Evolutionary conservation across 176 grass and related monocot genomes (phyloP).

Genomic region (Ananas comosus): DNA sequence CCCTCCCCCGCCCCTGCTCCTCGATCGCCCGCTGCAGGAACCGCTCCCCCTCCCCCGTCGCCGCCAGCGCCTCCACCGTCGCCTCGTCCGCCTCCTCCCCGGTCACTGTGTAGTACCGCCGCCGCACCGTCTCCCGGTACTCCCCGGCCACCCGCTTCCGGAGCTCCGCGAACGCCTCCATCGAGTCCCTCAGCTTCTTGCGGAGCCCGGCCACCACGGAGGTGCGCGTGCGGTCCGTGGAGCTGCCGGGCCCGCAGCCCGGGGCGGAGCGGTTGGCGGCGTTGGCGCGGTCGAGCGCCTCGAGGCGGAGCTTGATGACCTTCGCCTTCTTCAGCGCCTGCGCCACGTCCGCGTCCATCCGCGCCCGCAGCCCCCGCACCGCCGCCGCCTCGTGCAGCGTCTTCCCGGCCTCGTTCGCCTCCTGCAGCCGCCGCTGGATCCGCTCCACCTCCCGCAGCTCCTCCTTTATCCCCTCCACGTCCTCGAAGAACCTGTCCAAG

Average conservation of each 20-base stretch:
- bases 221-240: conserved; percentile 68
- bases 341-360: conserved; percentile 63
- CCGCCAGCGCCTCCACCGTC: conserved; percentile 56
- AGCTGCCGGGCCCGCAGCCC: conserved; percentile 40
- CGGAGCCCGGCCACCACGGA: conserved; percentile 72
- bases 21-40: conserved; percentile 71
- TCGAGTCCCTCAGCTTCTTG: conserved; percentile 78
- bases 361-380: conserved; percentile 49
- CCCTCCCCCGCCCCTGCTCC: conserved; percentile 62
- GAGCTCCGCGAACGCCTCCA: conserved; percentile 68
- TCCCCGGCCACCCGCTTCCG: conserved; percentile 39
- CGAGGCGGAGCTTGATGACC: conserved; percentile 71
- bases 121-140: conserved; percentile 63
- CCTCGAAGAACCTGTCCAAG: conserved; percentile 79
- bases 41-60: conserved; percentile 63
- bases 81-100: conserved; percentile 56
- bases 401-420: conserved; percentile 61
- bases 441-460: conserved; percentile 73
- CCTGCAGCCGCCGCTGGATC: conserved; percentile 61
- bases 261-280: conserved; percentile 68
- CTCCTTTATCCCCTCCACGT: conserved; percentile 93
- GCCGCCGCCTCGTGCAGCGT: conserved; percentile 74
- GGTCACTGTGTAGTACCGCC: conserved; percentile 70
- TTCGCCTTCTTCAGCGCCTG: conserved; percentile 87
- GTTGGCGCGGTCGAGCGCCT: conserved; percentile 93